Evolutionary conservation across 129 eudicot genomes (phyloP).

Genomic region (Kitagawia praeruptora): DNA sequence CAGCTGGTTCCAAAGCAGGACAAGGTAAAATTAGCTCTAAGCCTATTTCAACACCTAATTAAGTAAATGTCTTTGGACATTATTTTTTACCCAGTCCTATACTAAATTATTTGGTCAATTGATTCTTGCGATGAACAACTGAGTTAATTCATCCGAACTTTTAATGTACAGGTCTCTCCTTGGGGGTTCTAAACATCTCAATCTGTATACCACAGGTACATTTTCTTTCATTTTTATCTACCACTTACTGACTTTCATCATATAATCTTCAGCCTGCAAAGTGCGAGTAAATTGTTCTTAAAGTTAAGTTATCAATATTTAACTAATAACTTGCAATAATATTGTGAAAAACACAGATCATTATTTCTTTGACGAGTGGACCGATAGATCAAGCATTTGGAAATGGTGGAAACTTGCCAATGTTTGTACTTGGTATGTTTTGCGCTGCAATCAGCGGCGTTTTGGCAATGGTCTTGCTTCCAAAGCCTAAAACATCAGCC

Average conservation of each 20-base stretch:
- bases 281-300: neutral
- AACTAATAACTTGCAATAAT: neutral
- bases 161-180: slow-evolving; percentile 22
- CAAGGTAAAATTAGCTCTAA: slow-evolving; percentile 2
- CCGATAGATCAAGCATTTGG: slow-evolving; percentile 43
- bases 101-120: neutral
- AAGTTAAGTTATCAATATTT: neutral
- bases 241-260: neutral
- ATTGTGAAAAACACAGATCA: slow-evolving; percentile 20
- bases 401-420: slow-evolving; percentile 50
- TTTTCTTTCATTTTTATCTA: neutral
- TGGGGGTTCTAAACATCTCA: slow-evolving; percentile 35
- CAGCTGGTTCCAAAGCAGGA: slow-evolving; percentile 29
- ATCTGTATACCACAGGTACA: slow-evolving; percentile 36
- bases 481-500: slow-evolving; percentile 20
- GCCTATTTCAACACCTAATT: neutral
- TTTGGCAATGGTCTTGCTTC: slow-evolving; percentile 31
- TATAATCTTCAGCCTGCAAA: neutral
- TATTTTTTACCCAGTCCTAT: too few species aligned
- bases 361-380: slow-evolving; percentile 39
- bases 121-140: neutral
- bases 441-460: slow-evolving; percentile 35
- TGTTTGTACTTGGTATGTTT: slow-evolving; percentile 35
- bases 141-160: neutral
- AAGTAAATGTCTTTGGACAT: neutral